Evolutionary conservation across 2,329 filamentous ascomycete genomes (phyloP).

Genomic region (Didymosphaeria variabile): DNA sequence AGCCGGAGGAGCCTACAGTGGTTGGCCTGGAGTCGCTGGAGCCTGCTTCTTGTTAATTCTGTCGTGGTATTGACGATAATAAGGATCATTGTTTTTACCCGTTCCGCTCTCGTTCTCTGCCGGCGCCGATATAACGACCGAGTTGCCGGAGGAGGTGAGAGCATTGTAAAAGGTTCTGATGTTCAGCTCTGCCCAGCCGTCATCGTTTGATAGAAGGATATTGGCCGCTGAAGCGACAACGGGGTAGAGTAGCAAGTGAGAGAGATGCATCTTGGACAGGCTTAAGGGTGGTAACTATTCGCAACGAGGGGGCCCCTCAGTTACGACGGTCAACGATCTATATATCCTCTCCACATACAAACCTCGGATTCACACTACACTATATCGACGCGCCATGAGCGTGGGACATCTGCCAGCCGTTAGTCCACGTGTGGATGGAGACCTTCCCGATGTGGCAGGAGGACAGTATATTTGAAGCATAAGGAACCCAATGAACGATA

Average conservation of each 20-base stretch:
- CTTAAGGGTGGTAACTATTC: too few relatives aligned
- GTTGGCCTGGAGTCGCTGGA: neutral
- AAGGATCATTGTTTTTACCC: neutral
- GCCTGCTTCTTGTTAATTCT: neutral
- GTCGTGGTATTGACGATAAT: neutral
- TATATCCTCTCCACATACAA: neutral
- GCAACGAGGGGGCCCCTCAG: neutral
- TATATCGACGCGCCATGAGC: neutral
- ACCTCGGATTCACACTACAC: too few relatives aligned
- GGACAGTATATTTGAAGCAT: neutral
- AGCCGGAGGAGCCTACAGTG: neutral
- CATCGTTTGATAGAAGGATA: conserved; percentile 1
- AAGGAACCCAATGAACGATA: neutral
- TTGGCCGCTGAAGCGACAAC: neutral
- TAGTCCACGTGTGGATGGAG: neutral
- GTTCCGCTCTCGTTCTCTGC: conserved; percentile 7
- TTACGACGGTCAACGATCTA: neutral
- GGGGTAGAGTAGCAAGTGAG: neutral
- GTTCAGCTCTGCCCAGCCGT: conserved; percentile 4
- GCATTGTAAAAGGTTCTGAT: conserved; percentile 2
- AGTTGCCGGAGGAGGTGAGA: neutral
- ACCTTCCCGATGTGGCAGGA: neutral
- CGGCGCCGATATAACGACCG: conserved; percentile 2
- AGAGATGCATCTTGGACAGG: neutral
- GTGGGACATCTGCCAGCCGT: neutral